phyloP scores from a whole-genome alignment of 2,329 filamentous ascomycete genomes.

The Coniochaeta prunicola region DNA sequence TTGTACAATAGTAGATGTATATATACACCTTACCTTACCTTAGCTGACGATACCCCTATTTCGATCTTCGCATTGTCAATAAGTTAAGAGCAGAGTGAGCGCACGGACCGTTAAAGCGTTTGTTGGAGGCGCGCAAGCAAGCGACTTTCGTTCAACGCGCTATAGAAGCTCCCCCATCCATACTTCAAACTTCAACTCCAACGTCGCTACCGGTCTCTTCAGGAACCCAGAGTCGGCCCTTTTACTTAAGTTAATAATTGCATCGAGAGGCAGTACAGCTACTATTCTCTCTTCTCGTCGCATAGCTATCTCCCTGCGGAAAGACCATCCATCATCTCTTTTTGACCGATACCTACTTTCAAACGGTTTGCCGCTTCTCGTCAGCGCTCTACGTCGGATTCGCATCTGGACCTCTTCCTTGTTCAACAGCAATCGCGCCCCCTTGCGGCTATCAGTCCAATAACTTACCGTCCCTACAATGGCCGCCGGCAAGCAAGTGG shows the following conservation, averaged over 20 bases:
- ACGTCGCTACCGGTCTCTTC: not conserved
- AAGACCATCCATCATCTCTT: no score
- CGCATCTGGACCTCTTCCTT: not conserved
- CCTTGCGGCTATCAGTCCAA: not conserved
- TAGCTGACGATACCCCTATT: not conserved
- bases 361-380: not conserved
- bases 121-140: not conserved
- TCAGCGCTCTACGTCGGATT: not conserved
- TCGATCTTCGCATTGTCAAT: not conserved
- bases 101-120: not conserved
- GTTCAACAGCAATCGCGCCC: not conserved
- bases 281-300: no score
- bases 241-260: no score
- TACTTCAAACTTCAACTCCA: not conserved
- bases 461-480: slow-evolving; percentile 7
- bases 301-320: not conserved
- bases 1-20: not conserved
- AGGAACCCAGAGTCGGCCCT: no score
- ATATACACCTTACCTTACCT: not conserved
- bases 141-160: no score
- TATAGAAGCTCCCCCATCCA: no score
- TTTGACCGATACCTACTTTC: no score
- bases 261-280: no score
- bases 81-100: not conserved
- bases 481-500: slow-evolving; percentile 25